Conservation (phyloP, 225 moss, liverwort and hornwort genomes). For the Lunularia cruciata region DNA sequence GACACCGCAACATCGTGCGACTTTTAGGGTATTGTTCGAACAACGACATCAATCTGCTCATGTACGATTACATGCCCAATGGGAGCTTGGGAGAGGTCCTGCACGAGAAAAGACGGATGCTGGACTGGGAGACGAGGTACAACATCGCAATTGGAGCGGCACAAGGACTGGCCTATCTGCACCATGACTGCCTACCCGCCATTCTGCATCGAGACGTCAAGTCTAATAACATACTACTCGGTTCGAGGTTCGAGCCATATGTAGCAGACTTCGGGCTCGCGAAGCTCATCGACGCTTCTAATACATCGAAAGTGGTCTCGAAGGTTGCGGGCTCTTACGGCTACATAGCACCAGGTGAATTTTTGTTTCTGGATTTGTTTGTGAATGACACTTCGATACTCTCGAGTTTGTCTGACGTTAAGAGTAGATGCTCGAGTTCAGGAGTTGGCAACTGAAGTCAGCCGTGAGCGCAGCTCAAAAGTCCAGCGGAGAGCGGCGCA, state of each 20-base stretch:
- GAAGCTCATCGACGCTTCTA: constrained; percentile 50
- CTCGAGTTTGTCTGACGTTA: constrained; percentile 2
- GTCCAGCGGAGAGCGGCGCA: no score
- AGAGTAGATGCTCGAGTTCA: neutral
- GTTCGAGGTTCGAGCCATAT: constrained; percentile 52
- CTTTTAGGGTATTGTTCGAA: constrained; percentile 58
- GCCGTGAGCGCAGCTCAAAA: no score
- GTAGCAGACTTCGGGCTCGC: constrained; percentile 58
- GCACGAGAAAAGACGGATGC: constrained; percentile 54
- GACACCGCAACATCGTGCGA: constrained; percentile 57
- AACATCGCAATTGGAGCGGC: constrained; percentile 54
- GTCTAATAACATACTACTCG: constrained; percentile 54
- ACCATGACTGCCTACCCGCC: constrained; percentile 56
- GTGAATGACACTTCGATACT: neutral
- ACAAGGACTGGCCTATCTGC: constrained; percentile 52
- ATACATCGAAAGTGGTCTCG: constrained; percentile 49
- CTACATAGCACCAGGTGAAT: constrained; percentile 56
- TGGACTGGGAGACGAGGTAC: constrained; percentile 57
- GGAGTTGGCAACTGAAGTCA: neutral
- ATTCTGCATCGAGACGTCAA: constrained; percentile 59
- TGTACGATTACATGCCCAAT: constrained; percentile 62
- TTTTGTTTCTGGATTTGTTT: neutral
- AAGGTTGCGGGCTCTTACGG: constrained; percentile 62
- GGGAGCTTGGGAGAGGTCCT: constrained; percentile 55
- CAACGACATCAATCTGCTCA: constrained; percentile 58